Evolutionary conservation across 2,329 filamentous ascomycete species (phyloP).

Genomic region (Hymenoscyphus albidus): DNA sequence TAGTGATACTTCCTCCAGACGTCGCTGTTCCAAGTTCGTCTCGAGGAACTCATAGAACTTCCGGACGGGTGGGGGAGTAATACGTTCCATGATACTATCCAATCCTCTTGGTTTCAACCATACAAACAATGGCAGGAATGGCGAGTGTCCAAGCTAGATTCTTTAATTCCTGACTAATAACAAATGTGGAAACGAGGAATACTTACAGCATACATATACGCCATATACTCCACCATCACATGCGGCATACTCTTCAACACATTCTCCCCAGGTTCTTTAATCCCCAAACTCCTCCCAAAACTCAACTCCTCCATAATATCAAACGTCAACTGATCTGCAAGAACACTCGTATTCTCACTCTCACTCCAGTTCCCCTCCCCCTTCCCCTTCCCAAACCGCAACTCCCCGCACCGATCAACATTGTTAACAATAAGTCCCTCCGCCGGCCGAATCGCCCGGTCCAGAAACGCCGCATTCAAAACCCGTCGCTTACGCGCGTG

Average conservation of each 20-base stretch:
- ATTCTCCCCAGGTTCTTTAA: conserved; percentile 5
- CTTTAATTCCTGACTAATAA: background rate
- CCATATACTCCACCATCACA: conserved; percentile 9
- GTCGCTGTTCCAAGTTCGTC: background rate
- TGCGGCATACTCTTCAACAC: conserved; percentile 9
- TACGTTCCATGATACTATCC: background rate
- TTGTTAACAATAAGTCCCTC: background rate
- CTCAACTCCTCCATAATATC: conserved; percentile 11
- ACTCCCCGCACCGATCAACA: conserved; percentile 12
- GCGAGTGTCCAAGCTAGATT: background rate
- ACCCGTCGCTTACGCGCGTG: background rate
- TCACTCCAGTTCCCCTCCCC: conserved; percentile 7
- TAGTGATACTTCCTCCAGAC: background rate
- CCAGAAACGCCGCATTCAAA: background rate
- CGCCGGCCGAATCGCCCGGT: background rate
- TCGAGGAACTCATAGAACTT: background rate
- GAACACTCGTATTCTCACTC: conserved; percentile 3
- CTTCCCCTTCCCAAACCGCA: background rate
- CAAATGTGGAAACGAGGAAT: background rate
- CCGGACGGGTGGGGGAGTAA: background rate
- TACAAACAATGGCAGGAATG: background rate
- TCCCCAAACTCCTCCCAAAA: conserved; percentile 10
- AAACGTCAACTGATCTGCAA: background rate
- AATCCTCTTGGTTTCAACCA: conserved; percentile 13
- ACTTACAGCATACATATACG: conserved; percentile 9